These are phyloP conservation scores for Crithidia bombi DNA, from an alignment of 208 protist species.

Conservation along the genomic window DNA sequence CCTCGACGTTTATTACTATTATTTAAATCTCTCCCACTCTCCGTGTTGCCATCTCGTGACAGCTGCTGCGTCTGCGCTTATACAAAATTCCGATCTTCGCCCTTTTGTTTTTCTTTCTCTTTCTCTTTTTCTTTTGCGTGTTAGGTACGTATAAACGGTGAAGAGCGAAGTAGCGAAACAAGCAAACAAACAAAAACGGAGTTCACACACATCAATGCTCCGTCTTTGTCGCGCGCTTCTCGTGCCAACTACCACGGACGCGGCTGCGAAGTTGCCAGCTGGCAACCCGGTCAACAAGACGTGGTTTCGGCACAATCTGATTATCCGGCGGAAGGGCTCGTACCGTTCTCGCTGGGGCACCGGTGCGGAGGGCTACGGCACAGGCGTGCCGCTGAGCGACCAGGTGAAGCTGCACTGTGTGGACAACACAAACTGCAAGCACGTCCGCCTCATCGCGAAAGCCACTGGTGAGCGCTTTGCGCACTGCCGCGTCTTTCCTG, in stretches of 20 bases:
- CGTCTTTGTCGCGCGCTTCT: slow-evolving; percentile 37
- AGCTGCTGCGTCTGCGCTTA: too few species aligned
- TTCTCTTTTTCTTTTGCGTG: slow-evolving; percentile 1
- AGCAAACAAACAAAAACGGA: slow-evolving; percentile 15
- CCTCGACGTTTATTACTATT: too few species aligned
- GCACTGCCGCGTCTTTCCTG: slow-evolving; percentile 88
- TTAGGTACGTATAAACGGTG: neutral
- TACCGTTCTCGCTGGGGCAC: slow-evolving; percentile 89
- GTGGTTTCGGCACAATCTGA: slow-evolving; percentile 88
- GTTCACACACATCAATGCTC: slow-evolving; percentile 42
- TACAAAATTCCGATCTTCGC: too few species aligned
- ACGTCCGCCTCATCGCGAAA: slow-evolving; percentile 89
- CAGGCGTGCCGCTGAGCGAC: slow-evolving; percentile 84
- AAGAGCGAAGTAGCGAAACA: neutral
- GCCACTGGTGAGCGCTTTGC: slow-evolving; percentile 89
- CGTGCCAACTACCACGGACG: slow-evolving; percentile 75
- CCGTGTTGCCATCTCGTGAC: too few species aligned
- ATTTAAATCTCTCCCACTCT: too few species aligned
- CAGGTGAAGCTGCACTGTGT: slow-evolving; percentile 93
- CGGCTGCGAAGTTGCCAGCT: slow-evolving; percentile 85
- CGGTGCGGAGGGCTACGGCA: slow-evolving; percentile 80
- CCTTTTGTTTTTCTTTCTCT: slow-evolving; percentile 2
- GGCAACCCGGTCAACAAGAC: slow-evolving; percentile 84
- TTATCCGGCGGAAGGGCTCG: slow-evolving; percentile 84
- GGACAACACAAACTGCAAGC: slow-evolving; percentile 94